Evolutionary conservation across 2,329 filamentous ascomycete genomes (phyloP), one percentile per base, ranked within the genome.

Genomic region (Cladorrhinum sp.): DNA sequence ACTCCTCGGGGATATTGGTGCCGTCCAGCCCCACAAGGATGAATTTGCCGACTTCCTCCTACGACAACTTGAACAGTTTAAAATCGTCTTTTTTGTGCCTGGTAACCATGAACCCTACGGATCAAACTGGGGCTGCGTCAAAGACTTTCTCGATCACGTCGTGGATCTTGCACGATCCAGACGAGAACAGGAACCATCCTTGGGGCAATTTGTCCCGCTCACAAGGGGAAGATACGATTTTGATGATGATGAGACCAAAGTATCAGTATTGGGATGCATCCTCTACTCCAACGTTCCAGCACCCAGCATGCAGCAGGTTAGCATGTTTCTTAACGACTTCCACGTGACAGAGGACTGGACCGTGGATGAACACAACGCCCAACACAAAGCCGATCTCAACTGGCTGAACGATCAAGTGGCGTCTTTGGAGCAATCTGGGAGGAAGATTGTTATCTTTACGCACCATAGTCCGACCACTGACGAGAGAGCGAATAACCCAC

Each of bases 51-150:
- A 32, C 1, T 86, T 86, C 64, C 68, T 86, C 9, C 72, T 68
- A 12, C 66, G 64, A 2, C 82, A 85, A 64, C 76, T 86, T 2
- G 29, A 41, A 1, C 71, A 77, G 6, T 86, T 85, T 64, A 68
- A 72, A 4, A 68, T 73, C 1, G 79, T 86, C 1, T 76, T 86
- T 45, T 75, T 84, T 27, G 73, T 86, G 0, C 69, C 79, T 0
- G 82, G 84, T 0, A 86, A 86, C 64, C 83, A 86, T 66, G 84
- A 87, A 66, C 74, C 81, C 0, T 85, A 81, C 63, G 66, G 71
- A 50, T 76, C 75, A 3, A 71, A 13, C 41, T 81, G 77, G 77
- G 27, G 50, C 1, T 62, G 64, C 1, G 69, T 80, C 13, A 62
- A 62, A 24, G 58, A 23, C 0, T 77, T 78, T 38, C 72, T 77